Evolutionary conservation across 352 stramenopile species (phyloP), one percentile per base, ranked within the genome.

Genomic region (Globisporangium abappressorium): DNA sequence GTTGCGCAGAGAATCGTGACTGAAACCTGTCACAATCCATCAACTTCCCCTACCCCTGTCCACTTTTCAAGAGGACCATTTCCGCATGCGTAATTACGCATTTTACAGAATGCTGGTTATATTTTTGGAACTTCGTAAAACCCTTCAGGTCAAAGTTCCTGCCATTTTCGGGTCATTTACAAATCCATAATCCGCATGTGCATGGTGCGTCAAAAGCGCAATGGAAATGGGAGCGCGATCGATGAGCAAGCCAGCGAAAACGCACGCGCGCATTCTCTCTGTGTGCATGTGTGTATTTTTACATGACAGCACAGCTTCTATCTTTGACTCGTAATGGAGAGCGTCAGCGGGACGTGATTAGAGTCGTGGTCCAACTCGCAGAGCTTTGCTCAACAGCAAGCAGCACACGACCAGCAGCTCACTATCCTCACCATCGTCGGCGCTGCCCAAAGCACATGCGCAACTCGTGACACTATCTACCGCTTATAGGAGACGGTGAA

Each of bases 1-100:
- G 11, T 61, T 61, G 14, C 22, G 8, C 22, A 36, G 7, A 24
- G 14, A 28, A 5, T 11, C 18, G 47, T 60, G 55, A 61, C 55
- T 28, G 55, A 43, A 46, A 46, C 18, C 55, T 46, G 55, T 61
- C 55, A 61, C 55, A 2, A 61, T 38, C 55, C 7, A 41, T 61
- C 55, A 26, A 18, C 2, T 22, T 24, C 43, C 43, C 43, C 43
- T 51, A 51, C 2, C 43, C 43, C 18, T 49, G 43, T 22, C 18
- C 18, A 49, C 18, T 47, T 49, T 22, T 18, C 15, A 15, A 49
- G 15, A n/a, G 43, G 15, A 49, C 43, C 43, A 22, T 49, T 49
- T 2, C 5, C 41, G 15, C 41, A 14, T 9, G 5, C 54, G 28
- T 60, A 60, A 60, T 60, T 60, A 60, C 55, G 55, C 28, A 11